A percentile compares a stretch with the other conserved stretches of the same genome.
Evolutionary conservation across 129 eudicot genomes (phyloP).

Genomic region (Artemisia argyi): DNA sequence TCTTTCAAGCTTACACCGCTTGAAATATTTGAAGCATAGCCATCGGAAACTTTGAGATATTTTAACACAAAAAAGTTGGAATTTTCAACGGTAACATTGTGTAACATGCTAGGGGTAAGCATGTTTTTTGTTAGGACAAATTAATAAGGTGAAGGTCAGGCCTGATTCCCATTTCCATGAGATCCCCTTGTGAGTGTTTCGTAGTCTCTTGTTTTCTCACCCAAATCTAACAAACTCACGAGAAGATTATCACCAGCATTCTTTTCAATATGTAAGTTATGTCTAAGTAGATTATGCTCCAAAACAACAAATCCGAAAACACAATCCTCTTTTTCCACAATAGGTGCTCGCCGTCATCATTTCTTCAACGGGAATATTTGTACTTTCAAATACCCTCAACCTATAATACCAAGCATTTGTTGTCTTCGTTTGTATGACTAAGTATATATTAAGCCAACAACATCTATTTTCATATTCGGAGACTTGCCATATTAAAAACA

Average conservation of each 20-base stretch:
- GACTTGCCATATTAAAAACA: neutral
- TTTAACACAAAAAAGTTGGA: neutral
- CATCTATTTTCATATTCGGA: neutral
- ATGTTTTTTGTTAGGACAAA: neutral
- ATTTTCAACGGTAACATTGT: neutral
- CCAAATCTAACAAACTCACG: neutral
- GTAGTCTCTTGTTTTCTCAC: neutral
- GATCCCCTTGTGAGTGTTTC: too few relatives aligned
- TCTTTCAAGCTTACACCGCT: neutral
- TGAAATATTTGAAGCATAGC: neutral
- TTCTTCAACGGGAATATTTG: neutral
- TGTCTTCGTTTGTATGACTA: too few relatives aligned
- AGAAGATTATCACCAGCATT: neutral
- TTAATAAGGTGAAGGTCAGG: neutral
- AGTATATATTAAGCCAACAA: too few relatives aligned
- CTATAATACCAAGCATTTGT: too few relatives aligned
- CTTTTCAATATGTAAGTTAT: neutral
- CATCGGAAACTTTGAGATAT: neutral
- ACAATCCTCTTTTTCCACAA: neutral
- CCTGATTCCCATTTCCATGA: neutral
- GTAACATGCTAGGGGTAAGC: neutral
- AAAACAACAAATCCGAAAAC: too few relatives aligned
- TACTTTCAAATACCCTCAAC: neutral
- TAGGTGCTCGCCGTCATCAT: neutral
- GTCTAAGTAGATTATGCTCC: neutral